phyloP scores from a whole-genome alignment of 2,329 filamentous ascomycete species.

The Mycogone perniciosa region DNA sequence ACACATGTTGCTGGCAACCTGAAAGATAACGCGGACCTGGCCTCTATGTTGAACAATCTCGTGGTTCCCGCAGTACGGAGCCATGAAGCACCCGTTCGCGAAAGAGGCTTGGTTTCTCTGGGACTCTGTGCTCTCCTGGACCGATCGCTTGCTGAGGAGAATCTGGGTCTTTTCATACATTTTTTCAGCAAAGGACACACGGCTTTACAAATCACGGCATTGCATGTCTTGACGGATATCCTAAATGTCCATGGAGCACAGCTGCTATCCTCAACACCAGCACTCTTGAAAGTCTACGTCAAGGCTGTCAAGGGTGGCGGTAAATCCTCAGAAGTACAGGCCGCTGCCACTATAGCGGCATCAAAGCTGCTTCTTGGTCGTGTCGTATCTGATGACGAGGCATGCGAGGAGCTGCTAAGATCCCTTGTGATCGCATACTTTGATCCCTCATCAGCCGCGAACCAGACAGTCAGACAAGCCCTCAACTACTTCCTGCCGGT shows the following conservation, averaged over 20 bases:
- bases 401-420: constrained; percentile 69
- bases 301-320: constrained; percentile 69
- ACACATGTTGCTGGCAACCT: constrained; percentile 84
- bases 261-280: constrained; percentile 59
- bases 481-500: constrained; percentile 92
- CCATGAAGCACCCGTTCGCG: constrained; percentile 86
- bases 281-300: constrained; percentile 78
- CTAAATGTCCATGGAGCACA: constrained; percentile 81
- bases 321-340: constrained; percentile 67
- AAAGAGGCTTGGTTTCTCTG: constrained; percentile 81
- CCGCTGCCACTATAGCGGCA: constrained; percentile 71
- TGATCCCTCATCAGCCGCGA: constrained; percentile 71
- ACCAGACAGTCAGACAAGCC: constrained; percentile 77
- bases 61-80: constrained; percentile 92
- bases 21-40: constrained; percentile 84
- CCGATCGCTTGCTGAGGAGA: constrained; percentile 85
- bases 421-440: constrained; percentile 84
- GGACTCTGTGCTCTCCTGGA: constrained; percentile 89
- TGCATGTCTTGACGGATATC: constrained; percentile 91
- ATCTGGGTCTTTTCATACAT: constrained; percentile 87
- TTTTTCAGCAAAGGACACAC: constrained; percentile 93
- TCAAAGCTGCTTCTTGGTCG: constrained; percentile 81
- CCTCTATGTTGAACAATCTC: constrained; percentile 95
- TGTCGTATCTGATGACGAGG: constrained; percentile 64
- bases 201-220: constrained; percentile 77